Evolutionary conservation across 768 basidiomycete genomes (phyloP).

Genomic region (Tephrocybe rancida): DNA sequence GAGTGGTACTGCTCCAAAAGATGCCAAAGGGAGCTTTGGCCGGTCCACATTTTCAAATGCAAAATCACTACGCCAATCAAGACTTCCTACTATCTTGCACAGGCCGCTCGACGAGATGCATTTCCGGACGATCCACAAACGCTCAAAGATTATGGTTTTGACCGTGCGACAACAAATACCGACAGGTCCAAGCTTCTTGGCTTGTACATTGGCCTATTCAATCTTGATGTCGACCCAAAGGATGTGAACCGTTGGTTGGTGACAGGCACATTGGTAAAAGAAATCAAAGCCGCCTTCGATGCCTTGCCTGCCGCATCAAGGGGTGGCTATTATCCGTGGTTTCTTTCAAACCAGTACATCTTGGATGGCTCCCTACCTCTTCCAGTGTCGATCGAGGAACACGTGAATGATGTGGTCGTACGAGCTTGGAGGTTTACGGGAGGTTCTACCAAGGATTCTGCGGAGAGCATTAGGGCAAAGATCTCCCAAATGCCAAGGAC

Average conservation of each 20-base stretch:
- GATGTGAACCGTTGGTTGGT: conserved; percentile 33
- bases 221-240: conserved; percentile 22
- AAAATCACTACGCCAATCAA: conserved; percentile 23
- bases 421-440: conserved; percentile 17
- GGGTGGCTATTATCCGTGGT: conserved; percentile 37
- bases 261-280: conserved; percentile 31
- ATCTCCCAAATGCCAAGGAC: background rate
- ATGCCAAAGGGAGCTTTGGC: conserved; percentile 33
- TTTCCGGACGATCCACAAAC: conserved; percentile 35
- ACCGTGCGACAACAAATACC: conserved; percentile 16
- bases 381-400: background rate
- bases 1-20: conserved; percentile 33
- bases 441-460: conserved; percentile 6
- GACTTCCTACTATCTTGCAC: conserved; percentile 33
- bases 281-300: conserved; percentile 32
- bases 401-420: conserved; percentile 1
- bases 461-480: conserved; percentile 3
- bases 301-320: conserved; percentile 21
- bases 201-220: conserved; percentile 31
- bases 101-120: conserved; percentile 23
- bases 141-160: conserved; percentile 36
- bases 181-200: conserved; percentile 27
- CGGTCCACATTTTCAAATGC: conserved; percentile 34
- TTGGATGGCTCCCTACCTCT: conserved; percentile 18
- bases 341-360: conserved; percentile 33